Conservation (phyloP, 2,329 filamentous ascomycete species). For the Trichoderma sp. region DNA sequence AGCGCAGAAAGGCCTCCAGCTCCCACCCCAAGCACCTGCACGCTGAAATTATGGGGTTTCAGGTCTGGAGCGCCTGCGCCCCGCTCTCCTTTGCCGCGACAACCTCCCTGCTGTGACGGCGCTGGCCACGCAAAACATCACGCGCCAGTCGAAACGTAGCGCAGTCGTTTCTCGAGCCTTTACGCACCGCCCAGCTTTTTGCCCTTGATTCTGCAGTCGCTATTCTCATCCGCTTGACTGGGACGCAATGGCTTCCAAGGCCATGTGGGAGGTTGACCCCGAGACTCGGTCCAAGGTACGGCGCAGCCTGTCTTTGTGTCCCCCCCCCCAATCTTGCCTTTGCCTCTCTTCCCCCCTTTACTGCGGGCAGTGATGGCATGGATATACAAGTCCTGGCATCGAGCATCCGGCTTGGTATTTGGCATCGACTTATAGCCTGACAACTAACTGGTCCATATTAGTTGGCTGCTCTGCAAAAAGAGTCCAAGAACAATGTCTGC, state of each 20-base stretch:
- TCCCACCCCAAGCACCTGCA: background rate
- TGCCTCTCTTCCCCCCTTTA: constrained; percentile 8
- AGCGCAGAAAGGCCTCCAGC: background rate
- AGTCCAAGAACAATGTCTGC: constrained; percentile 84
- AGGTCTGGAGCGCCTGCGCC: constrained; percentile 1
- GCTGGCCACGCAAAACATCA: constrained; percentile 21
- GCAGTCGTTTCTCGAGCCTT: background rate
- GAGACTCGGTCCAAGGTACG: constrained; percentile 92
- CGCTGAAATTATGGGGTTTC: constrained; percentile 27
- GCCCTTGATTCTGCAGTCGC: background rate
- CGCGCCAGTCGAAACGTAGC: constrained; percentile 8
- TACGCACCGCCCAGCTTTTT: background rate
- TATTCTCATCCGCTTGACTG: background rate
- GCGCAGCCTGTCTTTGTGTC: constrained; percentile 21
- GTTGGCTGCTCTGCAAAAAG: constrained; percentile 90
- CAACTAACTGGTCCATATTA: constrained; percentile 43
- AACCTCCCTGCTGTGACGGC: constrained; percentile 16
- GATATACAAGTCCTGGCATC: constrained; percentile 2
- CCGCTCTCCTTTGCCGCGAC: constrained; percentile 24
- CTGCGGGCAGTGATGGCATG: constrained; percentile 16
- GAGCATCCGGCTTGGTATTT: background rate
- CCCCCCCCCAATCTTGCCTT: constrained; percentile 7
- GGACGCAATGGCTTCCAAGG: constrained; percentile 65
- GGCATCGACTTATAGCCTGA: constrained; percentile 22
- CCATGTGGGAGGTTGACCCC: constrained; percentile 98